Evolutionary conservation across 1,284 basidiomycete genomes (phyloP).

Genomic region (Ceratorhiza oryzae-sativae): DNA sequence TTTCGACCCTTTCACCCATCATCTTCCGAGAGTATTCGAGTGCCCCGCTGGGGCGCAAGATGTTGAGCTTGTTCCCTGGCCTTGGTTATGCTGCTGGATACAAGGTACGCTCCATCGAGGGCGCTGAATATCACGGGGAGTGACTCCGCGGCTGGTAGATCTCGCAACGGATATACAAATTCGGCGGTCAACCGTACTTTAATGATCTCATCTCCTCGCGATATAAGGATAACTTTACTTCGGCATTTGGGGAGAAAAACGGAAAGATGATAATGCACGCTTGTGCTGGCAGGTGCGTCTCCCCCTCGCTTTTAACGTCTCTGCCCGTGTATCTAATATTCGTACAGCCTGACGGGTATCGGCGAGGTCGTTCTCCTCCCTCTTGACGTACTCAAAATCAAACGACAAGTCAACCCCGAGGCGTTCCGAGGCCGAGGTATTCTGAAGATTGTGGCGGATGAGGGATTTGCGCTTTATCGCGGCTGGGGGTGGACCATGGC

Average conservation of each 20-base stretch:
- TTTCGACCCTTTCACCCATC: conserved; percentile 70
- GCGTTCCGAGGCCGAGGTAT: conserved; percentile 93
- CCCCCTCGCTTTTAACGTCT: neutral
- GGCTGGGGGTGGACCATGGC: conserved; percentile 99
- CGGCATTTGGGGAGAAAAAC: conserved; percentile 90
- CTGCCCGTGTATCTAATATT: neutral
- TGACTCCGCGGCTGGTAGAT: conserved; percentile 49
- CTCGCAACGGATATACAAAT: conserved; percentile 94
- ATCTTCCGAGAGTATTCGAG: conserved; percentile 88
- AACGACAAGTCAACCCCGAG: conserved; percentile 96
- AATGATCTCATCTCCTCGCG: conserved; percentile 87
- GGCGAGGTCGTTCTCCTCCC: conserved; percentile 97
- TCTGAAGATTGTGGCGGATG: conserved; percentile 88
- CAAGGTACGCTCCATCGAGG: conserved; percentile 60
- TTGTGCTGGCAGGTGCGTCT: conserved; percentile 82
- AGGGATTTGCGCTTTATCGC: conserved; percentile 90
- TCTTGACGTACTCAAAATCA: conserved; percentile 97
- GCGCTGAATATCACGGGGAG: neutral
- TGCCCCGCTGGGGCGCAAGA: conserved; percentile 72
- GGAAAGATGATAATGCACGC: conserved; percentile 98
- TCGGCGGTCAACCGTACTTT: conserved; percentile 98
- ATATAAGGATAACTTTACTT: conserved; percentile 80
- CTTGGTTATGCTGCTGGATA: conserved; percentile 98
- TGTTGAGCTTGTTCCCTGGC: conserved; percentile 94
- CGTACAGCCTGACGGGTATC: conserved; percentile 84